Evolutionary conservation across 768 basidiomycete species (phyloP).

Genomic region (Phylloporus scabripes): DNA sequence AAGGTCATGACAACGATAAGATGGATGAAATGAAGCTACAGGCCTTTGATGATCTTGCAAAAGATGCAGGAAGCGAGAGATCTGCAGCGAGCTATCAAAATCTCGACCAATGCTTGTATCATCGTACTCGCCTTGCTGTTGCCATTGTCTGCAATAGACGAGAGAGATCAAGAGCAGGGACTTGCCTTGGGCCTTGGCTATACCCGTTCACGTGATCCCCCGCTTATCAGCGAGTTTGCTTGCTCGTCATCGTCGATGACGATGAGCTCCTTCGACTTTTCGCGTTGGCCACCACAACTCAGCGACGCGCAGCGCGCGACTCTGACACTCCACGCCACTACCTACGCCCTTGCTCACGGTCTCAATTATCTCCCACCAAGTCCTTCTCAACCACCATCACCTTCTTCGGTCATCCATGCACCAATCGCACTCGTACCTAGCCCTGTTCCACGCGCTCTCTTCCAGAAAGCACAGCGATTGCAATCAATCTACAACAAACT

Average conservation of each 20-base stretch:
- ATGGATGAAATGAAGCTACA: constrained; percentile 1
- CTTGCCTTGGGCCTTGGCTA: too few species aligned
- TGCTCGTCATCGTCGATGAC: not conserved
- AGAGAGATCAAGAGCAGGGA: not conserved
- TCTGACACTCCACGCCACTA: constrained; percentile 63
- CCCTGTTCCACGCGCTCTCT: constrained; percentile 72
- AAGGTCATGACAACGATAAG: not conserved
- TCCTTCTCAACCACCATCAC: constrained; percentile 39
- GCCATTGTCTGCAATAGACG: not conserved
- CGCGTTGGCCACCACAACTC: constrained; percentile 72
- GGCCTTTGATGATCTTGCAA: constrained; percentile 93
- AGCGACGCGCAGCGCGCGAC: constrained; percentile 51
- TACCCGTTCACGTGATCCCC: not conserved
- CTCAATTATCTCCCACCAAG: constrained; percentile 72
- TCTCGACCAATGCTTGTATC: not conserved
- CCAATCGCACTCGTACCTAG: constrained; percentile 86
- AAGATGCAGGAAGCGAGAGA: constrained; percentile 71
- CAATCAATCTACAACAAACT: constrained; percentile 80
- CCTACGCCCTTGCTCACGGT: constrained; percentile 81
- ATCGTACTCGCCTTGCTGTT: constrained; percentile 20
- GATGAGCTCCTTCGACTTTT: constrained; percentile 40
- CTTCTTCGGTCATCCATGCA: constrained; percentile 81
- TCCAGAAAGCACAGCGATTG: constrained; percentile 56
- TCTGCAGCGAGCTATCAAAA: constrained; percentile 30
- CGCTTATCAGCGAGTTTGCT: not conserved